phyloP scores from a whole-genome alignment of 2,329 filamentous ascomycete genomes.

The Ophiosphaerella narmari region DNA sequence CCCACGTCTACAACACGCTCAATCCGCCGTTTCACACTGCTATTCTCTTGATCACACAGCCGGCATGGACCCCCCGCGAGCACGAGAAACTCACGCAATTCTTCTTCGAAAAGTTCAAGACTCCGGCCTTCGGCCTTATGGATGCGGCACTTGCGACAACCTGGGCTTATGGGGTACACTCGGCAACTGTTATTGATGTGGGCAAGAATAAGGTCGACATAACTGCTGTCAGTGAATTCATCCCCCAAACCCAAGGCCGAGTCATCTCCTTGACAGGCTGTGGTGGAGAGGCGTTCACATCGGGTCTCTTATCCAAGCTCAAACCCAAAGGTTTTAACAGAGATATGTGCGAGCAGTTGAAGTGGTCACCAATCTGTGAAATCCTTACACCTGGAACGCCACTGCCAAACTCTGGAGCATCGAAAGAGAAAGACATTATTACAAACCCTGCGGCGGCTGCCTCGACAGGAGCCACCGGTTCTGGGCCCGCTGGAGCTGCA shows the following conservation, averaged over 20 bases:
- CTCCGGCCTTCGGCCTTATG: slow-evolving; percentile 87
- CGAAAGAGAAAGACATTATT: slow-evolving; percentile 42
- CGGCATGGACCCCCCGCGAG: slow-evolving; percentile 87
- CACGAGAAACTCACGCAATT: slow-evolving; percentile 89
- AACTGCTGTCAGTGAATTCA: slow-evolving; percentile 83
- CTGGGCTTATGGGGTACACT: slow-evolving; percentile 79
- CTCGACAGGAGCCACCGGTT: slow-evolving; percentile 58
- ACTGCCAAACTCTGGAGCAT: slow-evolving; percentile 56
- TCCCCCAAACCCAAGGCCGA: slow-evolving; percentile 71
- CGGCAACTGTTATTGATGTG: slow-evolving; percentile 86
- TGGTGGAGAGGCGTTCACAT: slow-evolving; percentile 87
- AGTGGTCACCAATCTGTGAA: slow-evolving; percentile 66
- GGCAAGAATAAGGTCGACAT: slow-evolving; percentile 92
- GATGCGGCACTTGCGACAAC: slow-evolving; percentile 83
- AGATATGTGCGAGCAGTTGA: slow-evolving; percentile 69
- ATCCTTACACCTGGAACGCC: slow-evolving; percentile 60
- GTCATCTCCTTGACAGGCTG: slow-evolving; percentile 67
- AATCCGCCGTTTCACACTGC: slow-evolving; percentile 94
- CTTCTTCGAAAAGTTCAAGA: slow-evolving; percentile 96
- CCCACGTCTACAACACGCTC: slow-evolving; percentile 86
- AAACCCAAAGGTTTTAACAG: slow-evolving; percentile 60
- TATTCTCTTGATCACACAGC: slow-evolving; percentile 86
- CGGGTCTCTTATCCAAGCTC: slow-evolving; percentile 70
- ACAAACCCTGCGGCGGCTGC: slow-evolving; percentile 61
- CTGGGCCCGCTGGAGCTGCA: slow-evolving; percentile 50